Evolutionary conservation across 73 alveolate species (phyloP).

Genomic region (Paramecium octaurelia): DNA sequence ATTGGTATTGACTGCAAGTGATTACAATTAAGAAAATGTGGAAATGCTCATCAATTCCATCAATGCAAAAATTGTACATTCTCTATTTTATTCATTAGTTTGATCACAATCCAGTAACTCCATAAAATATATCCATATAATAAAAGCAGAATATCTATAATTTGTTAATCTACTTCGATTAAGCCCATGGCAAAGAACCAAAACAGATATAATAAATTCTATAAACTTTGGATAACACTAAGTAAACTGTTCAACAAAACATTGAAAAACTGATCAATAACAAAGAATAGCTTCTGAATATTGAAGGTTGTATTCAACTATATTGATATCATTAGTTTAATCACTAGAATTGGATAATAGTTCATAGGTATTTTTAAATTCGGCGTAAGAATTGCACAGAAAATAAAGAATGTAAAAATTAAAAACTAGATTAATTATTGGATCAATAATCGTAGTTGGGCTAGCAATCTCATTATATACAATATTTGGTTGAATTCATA

Average conservation of each 20-base stretch:
- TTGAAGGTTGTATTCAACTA: neutral
- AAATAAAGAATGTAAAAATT: neutral
- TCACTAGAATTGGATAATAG: neutral
- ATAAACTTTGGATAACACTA: neutral
- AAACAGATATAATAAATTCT: neutral
- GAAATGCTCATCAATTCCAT: conserved; percentile 30
- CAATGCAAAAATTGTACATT: conserved; percentile 25
- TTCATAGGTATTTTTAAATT: neutral
- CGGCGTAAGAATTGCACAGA: neutral
- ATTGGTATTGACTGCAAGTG: neutral
- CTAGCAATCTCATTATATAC: neutral
- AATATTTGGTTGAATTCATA: neutral
- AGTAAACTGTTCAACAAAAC: neutral
- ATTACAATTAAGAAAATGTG: conserved; percentile 15
- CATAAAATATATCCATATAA: neutral
- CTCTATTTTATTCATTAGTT: neutral
- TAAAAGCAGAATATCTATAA: neutral
- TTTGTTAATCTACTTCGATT: neutral
- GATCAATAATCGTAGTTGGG: neutral
- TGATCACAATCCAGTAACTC: conserved; percentile 40
- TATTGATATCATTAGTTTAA: neutral
- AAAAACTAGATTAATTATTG: neutral
- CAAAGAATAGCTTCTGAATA: neutral
- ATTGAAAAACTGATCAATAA: neutral
- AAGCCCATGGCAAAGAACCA: neutral